These are phyloP conservation scores for Nothopassalora personata DNA, from an alignment of 2,329 filamentous ascomycete species.

Conservation along the genomic window DNA sequence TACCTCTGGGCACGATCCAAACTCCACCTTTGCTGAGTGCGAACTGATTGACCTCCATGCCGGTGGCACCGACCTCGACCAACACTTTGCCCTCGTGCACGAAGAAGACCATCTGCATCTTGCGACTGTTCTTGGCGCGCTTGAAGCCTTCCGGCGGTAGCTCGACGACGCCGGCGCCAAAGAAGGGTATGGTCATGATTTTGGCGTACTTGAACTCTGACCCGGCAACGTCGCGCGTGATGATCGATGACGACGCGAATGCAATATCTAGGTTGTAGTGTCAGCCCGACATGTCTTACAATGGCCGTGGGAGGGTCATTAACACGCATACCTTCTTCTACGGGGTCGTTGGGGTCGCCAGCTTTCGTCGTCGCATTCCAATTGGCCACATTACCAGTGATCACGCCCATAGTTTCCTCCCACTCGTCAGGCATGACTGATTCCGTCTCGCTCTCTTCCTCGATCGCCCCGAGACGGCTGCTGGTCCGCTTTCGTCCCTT, in stretches of 20 bases:
- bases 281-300: constrained; percentile 12
- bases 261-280: constrained; percentile 49
- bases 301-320: background rate
- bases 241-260: constrained; percentile 53
- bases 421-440: constrained; percentile 59
- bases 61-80: constrained; percentile 58
- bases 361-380: constrained; percentile 41
- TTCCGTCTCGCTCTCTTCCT: constrained; percentile 46
- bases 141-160: constrained; percentile 79
- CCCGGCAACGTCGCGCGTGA: constrained; percentile 54
- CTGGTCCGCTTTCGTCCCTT: constrained; percentile 34
- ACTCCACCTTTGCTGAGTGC: constrained; percentile 81
- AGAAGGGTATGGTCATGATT: constrained; percentile 75
- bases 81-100: constrained; percentile 76
- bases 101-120: constrained; percentile 97
- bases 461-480: constrained; percentile 30
- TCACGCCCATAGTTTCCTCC: constrained; percentile 62
- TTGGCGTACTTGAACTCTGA: constrained; percentile 85
- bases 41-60: constrained; percentile 61
- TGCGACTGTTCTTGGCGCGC: constrained; percentile 82
- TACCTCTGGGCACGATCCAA: constrained; percentile 93
- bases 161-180: constrained; percentile 86
- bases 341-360: constrained; percentile 35
- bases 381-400: constrained; percentile 58
- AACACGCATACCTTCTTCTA: constrained; percentile 36